phyloP scores from a whole-genome alignment of 2,329 filamentous ascomycete species.

The Cladophialophora immunda region DNA sequence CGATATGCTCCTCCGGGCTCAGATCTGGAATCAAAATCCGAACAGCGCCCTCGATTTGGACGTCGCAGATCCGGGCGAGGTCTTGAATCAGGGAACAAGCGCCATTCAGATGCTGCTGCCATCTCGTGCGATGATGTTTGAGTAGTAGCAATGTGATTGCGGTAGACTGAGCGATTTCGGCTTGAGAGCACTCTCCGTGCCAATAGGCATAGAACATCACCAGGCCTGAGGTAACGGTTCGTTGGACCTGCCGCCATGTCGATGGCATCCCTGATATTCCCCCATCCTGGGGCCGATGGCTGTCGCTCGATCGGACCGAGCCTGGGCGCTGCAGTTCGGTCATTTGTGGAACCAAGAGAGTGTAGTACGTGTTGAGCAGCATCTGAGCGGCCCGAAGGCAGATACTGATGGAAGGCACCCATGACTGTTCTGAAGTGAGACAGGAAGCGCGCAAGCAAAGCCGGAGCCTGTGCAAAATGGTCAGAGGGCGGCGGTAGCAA shows the following conservation, averaged over 20 bases:
- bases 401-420: conserved; percentile 8
- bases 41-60: not conserved
- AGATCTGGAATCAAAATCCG: not conserved
- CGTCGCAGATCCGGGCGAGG: not conserved
- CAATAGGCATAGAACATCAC: conserved; percentile 14
- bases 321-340: not conserved
- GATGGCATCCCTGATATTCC: conserved; percentile 2
- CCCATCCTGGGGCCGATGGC: not conserved
- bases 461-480: not conserved
- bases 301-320: not conserved
- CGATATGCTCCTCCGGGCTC: not conserved
- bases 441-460: not conserved
- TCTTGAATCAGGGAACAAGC: not conserved
- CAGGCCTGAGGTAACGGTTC: conserved; percentile 1
- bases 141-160: not conserved
- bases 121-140: not conserved
- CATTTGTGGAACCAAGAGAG: not conserved
- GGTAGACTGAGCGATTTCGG: not conserved
- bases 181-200: conserved; percentile 22
- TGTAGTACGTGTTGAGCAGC: conserved; percentile 9
- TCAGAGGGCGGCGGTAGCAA: not conserved
- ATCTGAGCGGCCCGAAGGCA: conserved; percentile 6
- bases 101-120: not conserved
- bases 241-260: conserved; percentile 5
- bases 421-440: conserved; percentile 3